Evolutionary conservation across 2,329 filamentous ascomycete genomes (phyloP).

Genomic region (Scleromitrula shiraiana): DNA sequence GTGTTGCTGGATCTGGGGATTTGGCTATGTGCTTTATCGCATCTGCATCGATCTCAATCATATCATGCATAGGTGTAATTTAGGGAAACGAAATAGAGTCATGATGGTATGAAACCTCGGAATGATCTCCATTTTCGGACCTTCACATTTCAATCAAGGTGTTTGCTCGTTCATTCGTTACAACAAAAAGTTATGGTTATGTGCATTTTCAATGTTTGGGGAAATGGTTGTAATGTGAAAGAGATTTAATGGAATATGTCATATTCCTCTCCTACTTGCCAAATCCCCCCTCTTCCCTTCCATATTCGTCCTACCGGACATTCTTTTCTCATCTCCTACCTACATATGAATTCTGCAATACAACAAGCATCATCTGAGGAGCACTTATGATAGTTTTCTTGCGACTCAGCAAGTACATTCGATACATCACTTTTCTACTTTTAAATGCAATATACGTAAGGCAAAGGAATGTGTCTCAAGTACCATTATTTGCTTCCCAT

Average conservation of each 20-base stretch:
- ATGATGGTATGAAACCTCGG: conserved; percentile 20
- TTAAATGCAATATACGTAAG: too few relatives aligned
- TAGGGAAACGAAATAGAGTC: conserved; percentile 17
- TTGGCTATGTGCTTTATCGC: conserved; percentile 25
- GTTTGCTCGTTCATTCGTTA: conserved; percentile 20
- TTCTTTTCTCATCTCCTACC: too few relatives aligned
- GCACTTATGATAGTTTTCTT: too few relatives aligned
- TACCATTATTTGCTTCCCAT: too few relatives aligned
- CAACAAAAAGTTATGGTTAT: conserved; percentile 4
- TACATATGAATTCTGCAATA: too few relatives aligned
- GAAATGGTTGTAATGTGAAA: conserved; percentile 7
- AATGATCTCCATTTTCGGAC: conserved; percentile 19
- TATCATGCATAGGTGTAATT: conserved; percentile 20
- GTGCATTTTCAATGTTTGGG: conserved; percentile 8
- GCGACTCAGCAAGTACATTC: too few relatives aligned
- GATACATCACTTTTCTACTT: too few relatives aligned
- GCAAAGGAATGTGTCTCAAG: too few relatives aligned
- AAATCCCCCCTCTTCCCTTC: background rate
- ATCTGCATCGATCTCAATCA: conserved; percentile 23
- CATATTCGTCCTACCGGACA: background rate
- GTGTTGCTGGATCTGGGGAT: conserved; percentile 26
- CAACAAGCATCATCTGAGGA: too few relatives aligned
- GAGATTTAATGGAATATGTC: background rate
- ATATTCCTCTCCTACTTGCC: background rate
- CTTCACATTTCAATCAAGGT: conserved; percentile 24